phyloP scores from a whole-genome alignment of 257 asterid species.

The Solanum bulbocastanum region DNA sequence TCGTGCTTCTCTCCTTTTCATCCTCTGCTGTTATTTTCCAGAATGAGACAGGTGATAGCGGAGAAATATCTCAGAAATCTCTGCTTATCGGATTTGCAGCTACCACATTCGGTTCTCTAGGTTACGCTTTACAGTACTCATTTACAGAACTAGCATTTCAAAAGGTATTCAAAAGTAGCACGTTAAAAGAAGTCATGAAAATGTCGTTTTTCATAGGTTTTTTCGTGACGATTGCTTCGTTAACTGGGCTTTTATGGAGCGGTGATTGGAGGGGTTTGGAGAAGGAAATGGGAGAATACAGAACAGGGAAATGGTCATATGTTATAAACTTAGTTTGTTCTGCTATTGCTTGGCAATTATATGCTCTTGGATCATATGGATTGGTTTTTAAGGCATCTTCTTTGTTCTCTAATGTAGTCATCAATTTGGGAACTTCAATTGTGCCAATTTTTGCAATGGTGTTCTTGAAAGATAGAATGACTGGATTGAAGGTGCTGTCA shows the following conservation, averaged over 20 bases:
- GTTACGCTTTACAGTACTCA: slow-evolving; percentile 16
- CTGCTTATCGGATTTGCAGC: slow-evolving; percentile 13
- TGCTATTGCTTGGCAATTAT: slow-evolving; percentile 31
- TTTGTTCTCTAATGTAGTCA: slow-evolving; percentile 30
- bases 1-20: slow-evolving; percentile 29
- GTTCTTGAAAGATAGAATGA: slow-evolving; percentile 33
- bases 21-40: slow-evolving; percentile 23
- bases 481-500: slow-evolving; percentile 20
- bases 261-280: slow-evolving; percentile 17
- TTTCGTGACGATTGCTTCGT: slow-evolving; percentile 9
- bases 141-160: slow-evolving; percentile 16
- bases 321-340: slow-evolving; percentile 5
- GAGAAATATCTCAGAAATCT: background rate
- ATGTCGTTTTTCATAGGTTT: slow-evolving; percentile 20
- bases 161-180: slow-evolving; percentile 15
- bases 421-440: slow-evolving; percentile 26
- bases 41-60: background rate
- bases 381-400: slow-evolving; percentile 36
- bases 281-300: slow-evolving; percentile 24
- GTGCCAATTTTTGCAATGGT: slow-evolving; percentile 26
- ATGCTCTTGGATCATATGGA: slow-evolving; percentile 18
- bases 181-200: slow-evolving; percentile 13
- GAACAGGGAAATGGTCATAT: slow-evolving; percentile 16
- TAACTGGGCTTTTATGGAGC: slow-evolving; percentile 4
- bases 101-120: background rate